These are phyloP conservation scores for Entoloma clypeatum DNA, from an alignment of 1,284 basidiomycete genomes.

Conservation along the genomic window DNA sequence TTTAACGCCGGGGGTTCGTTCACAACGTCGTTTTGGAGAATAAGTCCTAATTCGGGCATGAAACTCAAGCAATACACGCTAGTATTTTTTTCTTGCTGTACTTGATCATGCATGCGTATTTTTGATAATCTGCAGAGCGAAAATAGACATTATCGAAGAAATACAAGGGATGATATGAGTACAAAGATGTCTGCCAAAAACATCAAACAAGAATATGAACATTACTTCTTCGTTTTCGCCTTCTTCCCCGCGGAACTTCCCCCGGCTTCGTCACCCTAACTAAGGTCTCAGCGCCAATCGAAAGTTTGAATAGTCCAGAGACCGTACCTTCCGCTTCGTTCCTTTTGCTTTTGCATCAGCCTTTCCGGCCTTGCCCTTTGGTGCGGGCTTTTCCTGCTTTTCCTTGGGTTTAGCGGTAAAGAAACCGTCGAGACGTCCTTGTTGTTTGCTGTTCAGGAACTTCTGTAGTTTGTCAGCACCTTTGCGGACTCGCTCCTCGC, in stretches of 20 bases:
- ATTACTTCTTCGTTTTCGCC: conserved; percentile 43
- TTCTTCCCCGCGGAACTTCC: conserved; percentile 42
- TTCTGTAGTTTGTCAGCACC: conserved; percentile 92
- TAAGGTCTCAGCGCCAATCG: conserved; percentile 1
- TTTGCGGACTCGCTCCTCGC: conserved; percentile 94
- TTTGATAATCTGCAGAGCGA: no score
- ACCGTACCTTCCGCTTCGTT: conserved; percentile 67
- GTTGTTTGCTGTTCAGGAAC: conserved; percentile 88
- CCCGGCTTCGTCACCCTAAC: conserved; percentile 37
- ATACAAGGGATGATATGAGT: background rate
- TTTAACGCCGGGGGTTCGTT: no score
- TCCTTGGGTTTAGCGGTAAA: conserved; percentile 73
- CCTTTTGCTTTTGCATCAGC: conserved; percentile 36
- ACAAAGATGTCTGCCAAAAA: no score
- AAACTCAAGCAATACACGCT: no score
- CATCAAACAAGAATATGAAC: no score
- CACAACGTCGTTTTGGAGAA: no score
- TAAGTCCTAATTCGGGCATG: no score
- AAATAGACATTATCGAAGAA: no score
- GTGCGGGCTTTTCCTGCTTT: conserved; percentile 33
- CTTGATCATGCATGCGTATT: no score
- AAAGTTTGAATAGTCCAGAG: conserved; percentile 1
- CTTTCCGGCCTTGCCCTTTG: conserved; percentile 30
- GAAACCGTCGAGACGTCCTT: conserved; percentile 94
- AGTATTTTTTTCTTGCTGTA: no score